Evolutionary conservation across 208 protist species (phyloP), one percentile per base, ranked within the genome.

Genomic region (Sergeia podlipaevii): DNA sequence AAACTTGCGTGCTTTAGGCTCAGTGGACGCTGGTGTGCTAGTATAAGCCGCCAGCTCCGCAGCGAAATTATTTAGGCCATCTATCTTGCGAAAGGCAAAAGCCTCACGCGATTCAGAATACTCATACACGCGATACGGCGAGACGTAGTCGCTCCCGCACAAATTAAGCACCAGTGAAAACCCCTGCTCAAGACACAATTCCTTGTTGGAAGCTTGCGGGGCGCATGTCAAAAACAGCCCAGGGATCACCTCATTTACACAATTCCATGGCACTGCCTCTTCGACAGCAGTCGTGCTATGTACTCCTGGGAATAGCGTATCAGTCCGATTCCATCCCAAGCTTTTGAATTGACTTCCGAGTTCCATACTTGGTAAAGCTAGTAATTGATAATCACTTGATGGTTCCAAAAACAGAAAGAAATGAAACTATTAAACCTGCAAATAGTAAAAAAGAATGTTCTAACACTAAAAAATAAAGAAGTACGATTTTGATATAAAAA

Each of bases 201-300:
- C 43, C 27, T 75, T 58, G 44, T 88, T 65, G 26, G 55, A 45
- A 30, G 71, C 60, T 29, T 74, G 62, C 8, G 74, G 56, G 24
- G 86, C 83, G 48, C 83, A 91, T 26, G 87, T 84, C 15, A 94
- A 51, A 54, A 73, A 88, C 0, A 94, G 49, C 13, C 87, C 80
- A 33, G 83, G 73, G 15, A 86, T 67, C n/a, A 94, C 64, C 60
- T 91, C 78, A 60, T 78, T 90, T 15, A 91, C 27, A 33, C 65
- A 73, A 41, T 77, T 33, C 82, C 78, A 91, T 18, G 87, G 78
- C 1, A 58, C 36, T n/a, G 44, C 13, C 15, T 61, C 50, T 45
- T 74, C 68, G 28, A 38, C 37, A 0, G 61, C 41, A 1, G 60
- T 34, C 32, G 65, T 60, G 29, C 64, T 71, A 28, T 73, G 65